Conservation (phyloP, 306 rosid genomes). For the Delonix regia region DNA sequence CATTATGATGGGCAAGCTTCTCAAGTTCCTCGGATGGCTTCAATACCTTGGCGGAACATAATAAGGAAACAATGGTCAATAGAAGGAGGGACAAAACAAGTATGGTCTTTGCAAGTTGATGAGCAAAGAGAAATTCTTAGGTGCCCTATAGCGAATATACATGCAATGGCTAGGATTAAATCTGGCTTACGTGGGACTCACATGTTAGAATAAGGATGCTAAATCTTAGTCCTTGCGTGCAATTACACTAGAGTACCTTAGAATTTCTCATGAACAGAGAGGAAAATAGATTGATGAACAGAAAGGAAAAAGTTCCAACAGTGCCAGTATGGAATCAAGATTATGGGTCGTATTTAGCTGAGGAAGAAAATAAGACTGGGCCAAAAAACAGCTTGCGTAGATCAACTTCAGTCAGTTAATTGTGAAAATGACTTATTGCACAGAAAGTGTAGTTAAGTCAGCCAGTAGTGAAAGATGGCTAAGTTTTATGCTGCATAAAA, state of each 20-base stretch:
- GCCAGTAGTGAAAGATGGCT: not conserved
- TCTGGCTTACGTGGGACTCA: not conserved
- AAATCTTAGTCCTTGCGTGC: not conserved
- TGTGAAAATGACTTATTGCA: not conserved
- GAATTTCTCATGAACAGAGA: not conserved
- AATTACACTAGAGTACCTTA: not conserved
- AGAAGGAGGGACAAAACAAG: not conserved
- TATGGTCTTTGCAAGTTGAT: not conserved
- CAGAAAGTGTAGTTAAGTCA: not conserved
- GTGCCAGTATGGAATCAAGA: not conserved
- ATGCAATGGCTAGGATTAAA: not conserved
- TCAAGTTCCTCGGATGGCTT: constrained; percentile 75
- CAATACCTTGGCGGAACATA: constrained; percentile 50
- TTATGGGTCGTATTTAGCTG: no score
- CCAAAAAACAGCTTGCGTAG: not conserved
- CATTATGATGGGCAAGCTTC: constrained; percentile 38
- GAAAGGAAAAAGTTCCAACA: no score
- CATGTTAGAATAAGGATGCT: not conserved
- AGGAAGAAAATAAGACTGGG: no score
- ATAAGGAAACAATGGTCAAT: not conserved
- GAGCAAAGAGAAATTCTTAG: not conserved
- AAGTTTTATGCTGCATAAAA: not conserved
- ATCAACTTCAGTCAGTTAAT: not conserved
- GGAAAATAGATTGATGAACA: not conserved
- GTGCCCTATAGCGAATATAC: not conserved